Evolutionary conservation across 345 rosid species (phyloP).

Genomic region (Erodium maritimum): DNA sequence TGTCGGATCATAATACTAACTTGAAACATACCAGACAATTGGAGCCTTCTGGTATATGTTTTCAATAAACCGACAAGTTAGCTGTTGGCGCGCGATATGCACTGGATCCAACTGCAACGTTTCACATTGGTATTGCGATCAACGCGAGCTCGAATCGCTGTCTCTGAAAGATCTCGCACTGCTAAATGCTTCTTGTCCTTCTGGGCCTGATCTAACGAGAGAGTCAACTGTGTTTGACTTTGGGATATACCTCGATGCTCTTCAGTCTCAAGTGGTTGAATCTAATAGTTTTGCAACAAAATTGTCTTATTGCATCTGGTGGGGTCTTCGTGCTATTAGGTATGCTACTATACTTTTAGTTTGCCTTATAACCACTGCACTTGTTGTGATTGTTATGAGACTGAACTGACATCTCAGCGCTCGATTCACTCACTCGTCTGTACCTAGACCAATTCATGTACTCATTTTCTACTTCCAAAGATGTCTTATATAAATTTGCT

Average conservation of each 20-base stretch:
- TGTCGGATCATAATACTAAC: neutral
- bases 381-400: no score
- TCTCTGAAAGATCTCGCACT: neutral
- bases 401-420: no score
- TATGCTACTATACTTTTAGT: no score
- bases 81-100: constrained; percentile 49
- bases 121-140: constrained; percentile 22
- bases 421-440: no score
- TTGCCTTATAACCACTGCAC: no score
- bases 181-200: constrained; percentile 24
- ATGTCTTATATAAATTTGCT: no score
- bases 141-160: no score
- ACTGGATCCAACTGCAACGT: neutral
- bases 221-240: no score
- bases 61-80: constrained; percentile 45
- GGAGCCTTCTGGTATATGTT: constrained; percentile 78
- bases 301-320: constrained; percentile 80
- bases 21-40: constrained; percentile 33
- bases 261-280: constrained; percentile 37
- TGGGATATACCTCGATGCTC: constrained; percentile 62
- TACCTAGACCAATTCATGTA: no score
- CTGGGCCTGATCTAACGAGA: no score
- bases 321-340: constrained; percentile 90
- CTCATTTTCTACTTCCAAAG: no score
- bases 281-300: constrained; percentile 38